Percentiles rank a stretch among this genome's conserved stretches.
These are phyloP conservation scores for Straminergon stramineum DNA, from an alignment of 225 moss, liverwort and hornwort species.

Conservation along the genomic window DNA sequence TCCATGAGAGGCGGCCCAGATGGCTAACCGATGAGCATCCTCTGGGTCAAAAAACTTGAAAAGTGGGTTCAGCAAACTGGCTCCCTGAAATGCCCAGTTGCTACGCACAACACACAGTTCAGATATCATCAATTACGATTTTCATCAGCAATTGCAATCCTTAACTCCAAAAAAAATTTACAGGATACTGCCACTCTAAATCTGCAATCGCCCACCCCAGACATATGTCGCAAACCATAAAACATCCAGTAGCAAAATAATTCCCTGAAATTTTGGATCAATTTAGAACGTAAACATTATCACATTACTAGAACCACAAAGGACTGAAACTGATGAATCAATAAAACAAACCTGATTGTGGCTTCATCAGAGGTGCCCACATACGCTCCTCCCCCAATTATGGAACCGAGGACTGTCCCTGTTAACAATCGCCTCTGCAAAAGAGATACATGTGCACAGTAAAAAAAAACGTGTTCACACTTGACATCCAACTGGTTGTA, in stretches of 20 bases:
- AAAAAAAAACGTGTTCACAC: neutral
- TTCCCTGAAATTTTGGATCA: neutral
- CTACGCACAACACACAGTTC: constrained; percentile 22
- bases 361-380: constrained; percentile 92
- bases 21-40: constrained; percentile 84
- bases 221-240: neutral
- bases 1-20: constrained; percentile 91
- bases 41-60: constrained; percentile 87
- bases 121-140: neutral
- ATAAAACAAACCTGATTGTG: constrained; percentile 55
- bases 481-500: neutral
- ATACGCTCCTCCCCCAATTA: constrained; percentile 84
- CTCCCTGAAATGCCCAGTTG: constrained; percentile 88
- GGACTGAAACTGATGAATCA: neutral
- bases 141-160: neutral
- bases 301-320: neutral
- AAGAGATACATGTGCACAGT: neutral
- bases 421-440: constrained; percentile 81
- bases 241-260: neutral
- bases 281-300: neutral
- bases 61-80: constrained; percentile 64
- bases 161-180: neutral
- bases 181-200: neutral
- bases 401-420: constrained; percentile 74
- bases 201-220: neutral